Percentiles rank a stretch among this genome's conserved stretches.
phyloP scores from a whole-genome alignment of 306 rosid species.

The Abrus precatorius region DNA sequence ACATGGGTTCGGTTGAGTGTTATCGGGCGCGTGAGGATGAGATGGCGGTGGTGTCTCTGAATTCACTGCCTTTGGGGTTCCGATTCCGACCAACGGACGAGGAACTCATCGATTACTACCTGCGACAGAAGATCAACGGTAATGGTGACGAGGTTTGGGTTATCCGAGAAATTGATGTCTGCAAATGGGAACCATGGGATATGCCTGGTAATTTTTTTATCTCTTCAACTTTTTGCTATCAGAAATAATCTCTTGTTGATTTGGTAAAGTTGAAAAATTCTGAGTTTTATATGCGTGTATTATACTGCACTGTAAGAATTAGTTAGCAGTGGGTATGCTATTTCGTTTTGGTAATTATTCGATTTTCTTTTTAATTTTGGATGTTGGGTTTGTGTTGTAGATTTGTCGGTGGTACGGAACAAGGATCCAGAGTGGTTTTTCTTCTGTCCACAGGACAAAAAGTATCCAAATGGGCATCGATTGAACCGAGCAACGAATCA shows the following conservation, averaged over 20 bases:
- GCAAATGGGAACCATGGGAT: constrained; percentile 98
- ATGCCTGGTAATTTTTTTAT: constrained; percentile 71
- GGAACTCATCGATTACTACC: constrained; percentile 81
- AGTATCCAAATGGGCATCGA: constrained; percentile 93
- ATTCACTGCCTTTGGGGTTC: constrained; percentile 83
- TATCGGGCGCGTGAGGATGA: constrained; percentile 36
- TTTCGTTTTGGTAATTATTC: background rate
- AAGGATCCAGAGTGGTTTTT: constrained; percentile 98
- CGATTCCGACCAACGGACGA: constrained; percentile 90
- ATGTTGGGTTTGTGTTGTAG: constrained; percentile 51
- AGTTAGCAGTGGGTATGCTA: background rate
- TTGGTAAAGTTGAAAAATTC: constrained; percentile 30
- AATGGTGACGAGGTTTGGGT: constrained; percentile 72
- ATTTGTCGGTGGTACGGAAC: constrained; percentile 71
- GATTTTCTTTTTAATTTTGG: background rate
- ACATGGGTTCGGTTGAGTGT: constrained; percentile 43
- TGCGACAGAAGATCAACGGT: constrained; percentile 86
- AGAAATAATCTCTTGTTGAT: background rate
- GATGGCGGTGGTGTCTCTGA: constrained; percentile 58
- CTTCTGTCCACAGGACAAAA: constrained; percentile 95
- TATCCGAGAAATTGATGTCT: constrained; percentile 91
- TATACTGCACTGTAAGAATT: background rate
- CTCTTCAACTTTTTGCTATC: background rate
- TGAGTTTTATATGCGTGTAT: background rate
- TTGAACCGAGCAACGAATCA: constrained; percentile 83